phyloP scores from a whole-genome alignment of 352 stramenopile species.

The Pythium aquatile region DNA sequence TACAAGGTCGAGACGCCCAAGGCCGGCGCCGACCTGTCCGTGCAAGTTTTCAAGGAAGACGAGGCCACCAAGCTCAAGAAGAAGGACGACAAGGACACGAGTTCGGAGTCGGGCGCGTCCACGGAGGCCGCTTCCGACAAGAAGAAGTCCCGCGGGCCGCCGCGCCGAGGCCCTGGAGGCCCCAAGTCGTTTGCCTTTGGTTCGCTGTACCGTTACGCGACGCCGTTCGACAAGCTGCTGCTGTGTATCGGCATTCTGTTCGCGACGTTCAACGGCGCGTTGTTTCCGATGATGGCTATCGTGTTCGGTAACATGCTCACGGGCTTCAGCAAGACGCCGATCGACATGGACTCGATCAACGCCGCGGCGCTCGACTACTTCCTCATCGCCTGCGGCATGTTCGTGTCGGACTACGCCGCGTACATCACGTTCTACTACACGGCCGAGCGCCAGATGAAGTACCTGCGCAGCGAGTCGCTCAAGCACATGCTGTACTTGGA shows the following conservation, averaged over 20 bases:
- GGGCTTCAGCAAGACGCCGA: conserved; percentile 21
- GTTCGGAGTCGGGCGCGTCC: conserved; percentile 11
- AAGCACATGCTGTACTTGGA: conserved; percentile 36
- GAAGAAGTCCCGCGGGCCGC: background rate
- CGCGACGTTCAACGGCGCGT: conserved; percentile 28
- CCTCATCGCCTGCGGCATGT: conserved; percentile 31
- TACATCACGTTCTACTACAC: conserved; percentile 35
- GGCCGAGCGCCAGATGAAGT: conserved; percentile 37
- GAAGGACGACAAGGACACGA: conserved; percentile 15
- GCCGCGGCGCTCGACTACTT: conserved; percentile 30
- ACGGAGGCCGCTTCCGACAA: conserved; percentile 8
- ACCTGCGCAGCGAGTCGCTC: conserved; percentile 21
- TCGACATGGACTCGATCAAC: conserved; percentile 32
- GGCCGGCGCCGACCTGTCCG: conserved; percentile 7
- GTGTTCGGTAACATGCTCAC: conserved; percentile 41
- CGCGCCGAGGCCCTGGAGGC: background rate
- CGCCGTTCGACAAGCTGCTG: conserved; percentile 28
- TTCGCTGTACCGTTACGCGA: conserved; percentile 35
- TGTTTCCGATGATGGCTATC: conserved; percentile 44
- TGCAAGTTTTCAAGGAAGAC: conserved; percentile 14
- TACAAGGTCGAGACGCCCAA: conserved; percentile 22
- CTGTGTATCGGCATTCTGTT: conserved; percentile 25
- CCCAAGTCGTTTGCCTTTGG: conserved; percentile 22
- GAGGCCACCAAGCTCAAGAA: conserved; percentile 13
- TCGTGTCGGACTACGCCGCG: conserved; percentile 32